Evolutionary conservation across 139 green algal species (phyloP), one percentile per base, ranked within the genome.

Genomic region (Mesostigma viride): DNA sequence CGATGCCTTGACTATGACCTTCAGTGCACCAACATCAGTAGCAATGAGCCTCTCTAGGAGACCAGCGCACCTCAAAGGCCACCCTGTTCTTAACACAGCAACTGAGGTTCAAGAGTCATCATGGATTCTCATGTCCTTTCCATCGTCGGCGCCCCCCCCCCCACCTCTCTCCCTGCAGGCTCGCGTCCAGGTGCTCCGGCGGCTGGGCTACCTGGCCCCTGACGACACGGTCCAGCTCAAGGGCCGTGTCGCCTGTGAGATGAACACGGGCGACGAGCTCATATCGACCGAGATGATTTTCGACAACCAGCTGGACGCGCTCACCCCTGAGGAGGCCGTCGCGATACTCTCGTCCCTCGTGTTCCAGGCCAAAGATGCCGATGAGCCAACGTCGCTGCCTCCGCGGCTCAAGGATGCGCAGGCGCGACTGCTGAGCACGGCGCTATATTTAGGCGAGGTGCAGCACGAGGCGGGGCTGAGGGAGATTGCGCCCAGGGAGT

Each of bases 261-360:
- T 98, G 53, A 88, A 94, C 73, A 87, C 76, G 35, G 90, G 88
- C 2, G 86, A 95, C 68, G 90, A 96, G 83, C 83, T 98, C 48
- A 62, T 96, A 3, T 81, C 81, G 46, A 91, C 90, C 1, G 92
- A 98, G 83, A 74, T 89, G 31, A 85, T 97, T 34, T 95, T 97
- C 30, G 62, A 51, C 46, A 44, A 68, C 31, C 57, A 94, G 45
- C 71, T 97, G 62, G 67, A 72, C 1, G 82, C 86, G 4, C 75
- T 97, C 24, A 62, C 62, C 1, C 82, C 90, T 0, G 84, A 85
- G 31, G 89, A 96, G 79, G 90, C 90, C 6, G 89, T 93, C 2
- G 88, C 92, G 2, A 80, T 98, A 47, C 80, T 97, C 31, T 88
- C 82, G 6, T 84, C 87, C 0, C 68, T 97, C 3, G 90, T 96